Evolutionary conservation across 805 yeast genomes (phyloP).

Genomic region (Candida parachauliodes): DNA sequence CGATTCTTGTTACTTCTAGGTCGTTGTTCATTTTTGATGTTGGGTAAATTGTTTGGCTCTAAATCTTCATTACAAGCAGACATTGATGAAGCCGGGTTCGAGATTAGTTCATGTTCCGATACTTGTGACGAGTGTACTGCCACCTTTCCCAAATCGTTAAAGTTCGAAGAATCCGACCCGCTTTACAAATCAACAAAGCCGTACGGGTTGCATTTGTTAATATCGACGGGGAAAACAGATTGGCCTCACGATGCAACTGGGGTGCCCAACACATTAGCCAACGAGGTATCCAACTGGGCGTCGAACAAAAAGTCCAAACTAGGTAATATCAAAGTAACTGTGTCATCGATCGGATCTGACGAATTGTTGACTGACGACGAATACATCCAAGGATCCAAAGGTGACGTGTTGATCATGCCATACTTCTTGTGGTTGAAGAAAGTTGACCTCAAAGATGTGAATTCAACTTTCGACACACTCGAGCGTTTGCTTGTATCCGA

Average conservation of each 20-base stretch:
- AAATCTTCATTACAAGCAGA: not conserved
- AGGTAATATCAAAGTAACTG: constrained; percentile 46
- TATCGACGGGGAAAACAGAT: constrained; percentile 80
- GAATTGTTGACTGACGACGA: constrained; percentile 38
- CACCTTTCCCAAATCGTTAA: constrained; percentile 50
- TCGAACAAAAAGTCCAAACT: constrained; percentile 15
- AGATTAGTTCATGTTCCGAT: constrained; percentile 45
- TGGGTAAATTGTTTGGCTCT: constrained; percentile 4
- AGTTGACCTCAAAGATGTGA: constrained; percentile 42
- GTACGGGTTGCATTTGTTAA: constrained; percentile 66
- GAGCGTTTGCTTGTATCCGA: constrained; percentile 37
- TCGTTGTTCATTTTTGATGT: no score
- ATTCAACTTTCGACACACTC: constrained; percentile 40
- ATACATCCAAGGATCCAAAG: constrained; percentile 39
- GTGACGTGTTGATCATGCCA: constrained; percentile 68
- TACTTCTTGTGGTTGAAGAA: constrained; percentile 67
- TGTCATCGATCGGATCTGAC: constrained; percentile 51
- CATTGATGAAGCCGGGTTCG: constrained; percentile 16
- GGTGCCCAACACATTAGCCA: constrained; percentile 40
- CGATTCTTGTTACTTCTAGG: no score
- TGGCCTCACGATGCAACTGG: constrained; percentile 78
- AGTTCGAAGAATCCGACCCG: constrained; percentile 35
- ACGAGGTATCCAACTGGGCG: constrained; percentile 40
- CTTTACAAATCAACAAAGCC: constrained; percentile 72
- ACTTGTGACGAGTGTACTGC: constrained; percentile 54